Percentiles rank a stretch among this genome's conserved stretches.
These are phyloP conservation scores for Ochetophila trinervis DNA, from an alignment of 306 rosid genomes.

Conservation along the genomic window DNA sequence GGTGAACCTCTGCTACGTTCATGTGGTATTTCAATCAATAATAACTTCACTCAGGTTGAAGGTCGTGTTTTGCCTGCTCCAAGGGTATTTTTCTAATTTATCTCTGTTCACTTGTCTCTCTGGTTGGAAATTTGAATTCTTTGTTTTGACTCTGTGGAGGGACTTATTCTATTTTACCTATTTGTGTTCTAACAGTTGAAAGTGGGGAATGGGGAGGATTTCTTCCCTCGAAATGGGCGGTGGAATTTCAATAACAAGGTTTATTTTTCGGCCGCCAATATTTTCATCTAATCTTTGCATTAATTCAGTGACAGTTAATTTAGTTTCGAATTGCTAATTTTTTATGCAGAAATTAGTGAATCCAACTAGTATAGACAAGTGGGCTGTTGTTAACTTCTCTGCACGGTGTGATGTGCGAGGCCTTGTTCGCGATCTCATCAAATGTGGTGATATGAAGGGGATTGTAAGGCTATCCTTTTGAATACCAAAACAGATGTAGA, in stretches of 20 bases:
- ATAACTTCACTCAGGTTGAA: conserved; percentile 64
- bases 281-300: not conserved
- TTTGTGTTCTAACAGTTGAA: conserved; percentile 44
- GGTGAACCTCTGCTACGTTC: conserved; percentile 67
- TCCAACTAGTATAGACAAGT: conserved; percentile 53
- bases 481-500: not conserved
- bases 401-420: conserved; percentile 67
- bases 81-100: conserved; percentile 41
- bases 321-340: conserved; percentile 1
- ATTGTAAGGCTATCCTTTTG: conserved; percentile 47
- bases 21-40: conserved; percentile 57
- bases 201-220: conserved; percentile 82
- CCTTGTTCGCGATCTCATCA: conserved; percentile 62
- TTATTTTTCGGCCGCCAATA: not conserved
- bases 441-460: conserved; percentile 72
- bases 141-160: not conserved
- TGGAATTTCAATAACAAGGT: conserved; percentile 97
- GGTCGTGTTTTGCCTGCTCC: conserved; percentile 90
- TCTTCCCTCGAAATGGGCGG: conserved; percentile 78
- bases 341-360: conserved; percentile 54
- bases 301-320: not conserved
- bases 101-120: not conserved
- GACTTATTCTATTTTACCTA: not conserved
- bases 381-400: conserved; percentile 88
- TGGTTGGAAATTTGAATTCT: not conserved